Conservation (phyloP, 2,329 filamentous ascomycete genomes). For the Colletotrichum echinochloae region DNA sequence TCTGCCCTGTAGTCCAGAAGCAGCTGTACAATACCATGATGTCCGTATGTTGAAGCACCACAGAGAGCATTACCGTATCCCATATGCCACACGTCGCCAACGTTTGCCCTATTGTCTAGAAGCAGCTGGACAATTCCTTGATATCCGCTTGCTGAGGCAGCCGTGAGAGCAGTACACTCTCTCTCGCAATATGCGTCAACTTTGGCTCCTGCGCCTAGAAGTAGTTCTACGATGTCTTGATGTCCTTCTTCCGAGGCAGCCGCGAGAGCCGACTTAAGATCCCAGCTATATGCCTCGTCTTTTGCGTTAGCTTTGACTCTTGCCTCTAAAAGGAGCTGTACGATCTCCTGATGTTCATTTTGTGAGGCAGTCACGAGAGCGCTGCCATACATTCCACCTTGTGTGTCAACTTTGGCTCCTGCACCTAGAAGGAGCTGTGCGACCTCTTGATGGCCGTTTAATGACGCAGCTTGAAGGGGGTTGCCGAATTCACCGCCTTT, state of each 20-base stretch:
- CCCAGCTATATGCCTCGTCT: conserved; percentile 34
- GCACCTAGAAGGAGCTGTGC: conserved; percentile 27
- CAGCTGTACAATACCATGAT: too few species aligned
- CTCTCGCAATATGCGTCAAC: conserved; percentile 3
- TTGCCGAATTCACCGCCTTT: neutral
- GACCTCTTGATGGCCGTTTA: conserved; percentile 6
- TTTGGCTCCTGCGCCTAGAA: conserved; percentile 35
- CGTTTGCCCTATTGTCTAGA: neutral
- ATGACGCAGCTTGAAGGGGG: conserved; percentile 15
- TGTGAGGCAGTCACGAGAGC: conserved; percentile 10
- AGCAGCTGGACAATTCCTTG: neutral
- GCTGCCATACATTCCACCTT: conserved; percentile 31
- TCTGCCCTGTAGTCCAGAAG: neutral
- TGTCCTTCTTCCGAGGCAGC: conserved; percentile 35
- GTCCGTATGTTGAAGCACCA: too few species aligned
- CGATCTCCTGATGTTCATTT: conserved; percentile 6
- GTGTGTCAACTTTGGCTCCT: conserved; percentile 33
- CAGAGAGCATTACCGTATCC: too few species aligned
- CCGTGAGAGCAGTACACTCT: neutral
- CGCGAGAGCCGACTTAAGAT: conserved; percentile 38
- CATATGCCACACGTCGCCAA: too few species aligned
- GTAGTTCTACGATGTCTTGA: neutral
- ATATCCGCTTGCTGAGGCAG: neutral
- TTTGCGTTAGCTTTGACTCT: conserved; percentile 35
- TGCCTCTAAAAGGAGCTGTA: conserved; percentile 26